Evolutionary conservation across 768 basidiomycete genomes (phyloP).

Genomic region (Cystobasidium ongulense): DNA sequence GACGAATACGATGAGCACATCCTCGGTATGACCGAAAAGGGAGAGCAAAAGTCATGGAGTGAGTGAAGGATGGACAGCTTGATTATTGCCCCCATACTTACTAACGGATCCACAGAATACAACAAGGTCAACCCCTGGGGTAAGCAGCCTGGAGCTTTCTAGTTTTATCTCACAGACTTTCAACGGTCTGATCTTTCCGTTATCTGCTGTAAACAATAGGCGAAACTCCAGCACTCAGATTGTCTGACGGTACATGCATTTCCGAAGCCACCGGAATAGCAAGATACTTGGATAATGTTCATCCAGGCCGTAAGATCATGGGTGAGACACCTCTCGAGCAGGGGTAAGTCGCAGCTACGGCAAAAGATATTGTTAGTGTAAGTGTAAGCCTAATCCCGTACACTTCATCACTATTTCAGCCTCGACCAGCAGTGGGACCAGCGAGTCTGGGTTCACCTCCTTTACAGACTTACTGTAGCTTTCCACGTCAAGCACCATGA

Average conservation of each 20-base stretch:
- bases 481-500: slow-evolving; percentile 30
- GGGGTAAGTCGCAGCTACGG: too few species aligned
- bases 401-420: background rate
- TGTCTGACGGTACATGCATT: slow-evolving; percentile 5
- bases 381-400: too few species aligned
- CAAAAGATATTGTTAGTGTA: too few species aligned
- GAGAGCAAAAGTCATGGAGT: slow-evolving; percentile 33
- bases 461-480: slow-evolving; percentile 30
- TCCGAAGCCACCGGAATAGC: background rate
- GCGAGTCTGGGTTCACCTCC: slow-evolving; percentile 24
- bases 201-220: too few species aligned
- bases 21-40: slow-evolving; percentile 31
- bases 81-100: background rate
- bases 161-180: too few species aligned
- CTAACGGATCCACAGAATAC: background rate
- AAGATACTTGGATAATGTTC: slow-evolving; percentile 26
- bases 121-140: background rate
- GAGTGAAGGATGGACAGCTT: background rate
- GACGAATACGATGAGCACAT: slow-evolving; percentile 27
- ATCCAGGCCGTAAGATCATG: slow-evolving; percentile 33
- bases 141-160: background rate
- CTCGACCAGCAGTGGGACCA: slow-evolving; percentile 34
- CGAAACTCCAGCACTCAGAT: slow-evolving; percentile 27
- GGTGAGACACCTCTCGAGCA: slow-evolving; percentile 32
- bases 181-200: too few species aligned